Evolutionary conservation across 768 basidiomycete genomes (phyloP).

Genomic region (Rhodosporidiobolus odoratus): DNA sequence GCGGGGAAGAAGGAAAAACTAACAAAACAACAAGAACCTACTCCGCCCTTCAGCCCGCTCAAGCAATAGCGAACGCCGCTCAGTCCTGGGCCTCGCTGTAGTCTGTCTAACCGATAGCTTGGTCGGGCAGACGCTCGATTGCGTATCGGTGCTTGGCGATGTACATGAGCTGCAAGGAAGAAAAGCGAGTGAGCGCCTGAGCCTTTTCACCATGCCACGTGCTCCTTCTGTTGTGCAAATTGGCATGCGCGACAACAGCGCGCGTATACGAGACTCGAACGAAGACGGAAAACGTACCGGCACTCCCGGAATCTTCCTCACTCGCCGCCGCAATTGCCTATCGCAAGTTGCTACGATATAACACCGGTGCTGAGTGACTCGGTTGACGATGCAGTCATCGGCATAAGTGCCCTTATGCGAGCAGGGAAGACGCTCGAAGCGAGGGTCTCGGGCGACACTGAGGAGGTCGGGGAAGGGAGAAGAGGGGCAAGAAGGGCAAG

Average conservation of each 20-base stretch:
- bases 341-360: slow-evolving; percentile 98
- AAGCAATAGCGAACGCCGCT: too few relatives aligned
- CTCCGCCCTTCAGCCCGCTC: background rate
- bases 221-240: background rate
- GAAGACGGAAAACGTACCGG: slow-evolving; percentile 23
- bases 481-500: background rate
- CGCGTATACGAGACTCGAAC: too few relatives aligned
- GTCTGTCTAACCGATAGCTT: slow-evolving; percentile 50
- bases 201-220: too few relatives aligned
- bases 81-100: too few relatives aligned
- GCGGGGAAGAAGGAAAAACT: background rate
- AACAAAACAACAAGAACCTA: background rate
- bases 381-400: slow-evolving; percentile 95
- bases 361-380: slow-evolving; percentile 89
- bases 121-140: slow-evolving; percentile 90
- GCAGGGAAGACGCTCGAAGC: slow-evolving; percentile 89
- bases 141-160: slow-evolving; percentile 87
- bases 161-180: slow-evolving; percentile 75
- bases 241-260: background rate
- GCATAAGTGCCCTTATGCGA: slow-evolving; percentile 96
- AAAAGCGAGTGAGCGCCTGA: background rate
- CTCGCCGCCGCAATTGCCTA: slow-evolving; percentile 81
- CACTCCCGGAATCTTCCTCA: slow-evolving; percentile 63
- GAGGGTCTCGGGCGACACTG: slow-evolving; percentile 91
- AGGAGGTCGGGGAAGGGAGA: background rate